Base-by-base conservation (phyloP, 2,329 filamentous ascomycete species). In the Clonostachys rhizophaga region DNA sequence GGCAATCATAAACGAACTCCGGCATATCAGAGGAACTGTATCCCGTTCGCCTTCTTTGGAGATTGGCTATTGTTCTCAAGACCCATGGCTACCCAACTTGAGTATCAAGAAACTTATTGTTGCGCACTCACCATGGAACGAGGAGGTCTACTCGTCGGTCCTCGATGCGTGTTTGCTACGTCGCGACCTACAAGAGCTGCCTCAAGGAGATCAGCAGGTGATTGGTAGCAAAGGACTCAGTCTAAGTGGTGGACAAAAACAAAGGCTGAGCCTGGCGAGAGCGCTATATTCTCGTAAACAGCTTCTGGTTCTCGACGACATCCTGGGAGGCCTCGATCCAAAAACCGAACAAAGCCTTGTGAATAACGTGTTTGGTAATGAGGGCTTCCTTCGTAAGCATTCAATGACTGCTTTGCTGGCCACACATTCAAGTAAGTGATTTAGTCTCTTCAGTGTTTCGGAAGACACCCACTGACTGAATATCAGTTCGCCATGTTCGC, bases 291-390 rank as follows among this genome's bases (percentile, higher is more conserved):
- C 66, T 1, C 55, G 61, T 9, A 57, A 60, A 6, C 49, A 65
- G 0, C 54, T 75, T 33, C 51, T 73, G 35, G 50, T 78, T 1
- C 55, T 77, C 6, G 74, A 78, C 49, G 73, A 78, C 34, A 55
- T 65, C 0, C 62, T 77, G 9, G 69, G 70, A 24, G 71, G 66
- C 0, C 54, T 76, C 0, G 73, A 76, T 49, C 58, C 65, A 3
- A 57, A 69, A 3, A 79, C 75, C 0, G 68, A 72, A 43, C 55
- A 68, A 18, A 57, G 8, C 9, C 24, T 30, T 30, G 24, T 30
- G 9, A 30, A 30, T 30, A 30, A 30, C 10, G 24, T 30, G 24
- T 30, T 30, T 30, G 24, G 24, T 10, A 30, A 10, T 30, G 24
- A 10, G 24, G 24, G 24, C 8, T 30, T 30, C 24, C 24, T 30